Evolutionary conservation across 2,329 filamentous ascomycete species (phyloP).

Genomic region (Onygenales sp.): DNA sequence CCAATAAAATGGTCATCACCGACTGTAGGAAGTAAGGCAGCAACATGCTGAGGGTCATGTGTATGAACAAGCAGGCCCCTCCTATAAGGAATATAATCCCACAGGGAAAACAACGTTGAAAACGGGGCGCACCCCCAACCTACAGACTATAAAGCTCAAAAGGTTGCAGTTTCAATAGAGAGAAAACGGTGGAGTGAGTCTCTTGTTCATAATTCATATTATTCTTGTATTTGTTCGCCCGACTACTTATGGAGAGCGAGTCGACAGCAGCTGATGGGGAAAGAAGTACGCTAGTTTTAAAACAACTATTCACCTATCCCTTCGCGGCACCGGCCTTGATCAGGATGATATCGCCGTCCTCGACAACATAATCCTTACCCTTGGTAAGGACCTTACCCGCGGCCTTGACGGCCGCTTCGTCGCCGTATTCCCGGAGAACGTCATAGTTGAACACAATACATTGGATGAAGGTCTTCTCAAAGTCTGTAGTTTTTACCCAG

Average conservation of each 20-base stretch:
- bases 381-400: constrained; percentile 98
- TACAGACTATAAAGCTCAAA: too few relatives aligned
- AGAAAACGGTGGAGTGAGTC: background rate
- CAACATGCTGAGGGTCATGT: too few relatives aligned
- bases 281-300: background rate
- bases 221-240: background rate
- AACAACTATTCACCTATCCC: constrained; percentile 19
- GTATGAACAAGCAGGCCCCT: too few relatives aligned
- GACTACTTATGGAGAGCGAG: background rate
- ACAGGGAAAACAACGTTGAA: too few relatives aligned
- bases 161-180: too few relatives aligned
- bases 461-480: constrained; percentile 99
- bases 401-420: constrained; percentile 79
- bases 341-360: constrained; percentile 57
- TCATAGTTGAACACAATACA: constrained; percentile 85
- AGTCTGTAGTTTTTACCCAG: constrained; percentile 45
- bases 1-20: too few relatives aligned
- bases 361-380: constrained; percentile 78
- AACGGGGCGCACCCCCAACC: too few relatives aligned
- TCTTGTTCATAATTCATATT: background rate
- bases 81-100: too few relatives aligned
- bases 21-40: too few relatives aligned
- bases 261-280: background rate
- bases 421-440: constrained; percentile 72
- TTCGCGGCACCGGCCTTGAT: constrained; percentile 61